phyloP scores from a whole-genome alignment of 805 yeast species.

The Candida orba region DNA sequence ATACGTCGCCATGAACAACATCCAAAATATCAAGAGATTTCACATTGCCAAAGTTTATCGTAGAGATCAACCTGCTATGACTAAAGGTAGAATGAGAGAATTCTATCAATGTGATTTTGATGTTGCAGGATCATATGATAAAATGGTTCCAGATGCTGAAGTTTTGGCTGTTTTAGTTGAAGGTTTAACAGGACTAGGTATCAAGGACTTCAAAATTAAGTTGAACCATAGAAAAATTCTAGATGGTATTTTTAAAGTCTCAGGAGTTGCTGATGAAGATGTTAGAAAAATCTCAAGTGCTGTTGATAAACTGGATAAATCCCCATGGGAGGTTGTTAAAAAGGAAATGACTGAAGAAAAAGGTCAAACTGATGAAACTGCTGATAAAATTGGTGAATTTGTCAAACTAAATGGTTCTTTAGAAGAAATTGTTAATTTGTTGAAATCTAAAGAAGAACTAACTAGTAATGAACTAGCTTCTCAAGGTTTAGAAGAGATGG shows the following conservation, averaged over 20 bases:
- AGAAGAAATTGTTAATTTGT: constrained; percentile 47
- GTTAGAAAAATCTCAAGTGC: constrained; percentile 91
- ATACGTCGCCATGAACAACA: constrained; percentile 91
- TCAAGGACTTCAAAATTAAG: constrained; percentile 83
- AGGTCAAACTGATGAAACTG: constrained; percentile 84
- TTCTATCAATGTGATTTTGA: constrained; percentile 99
- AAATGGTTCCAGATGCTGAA: constrained; percentile 97
- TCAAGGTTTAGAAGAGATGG: constrained; percentile 78
- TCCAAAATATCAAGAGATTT: constrained; percentile 83
- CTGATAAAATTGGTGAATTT: constrained; percentile 86
- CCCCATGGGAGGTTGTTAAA: constrained; percentile 92
- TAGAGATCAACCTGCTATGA: constrained; percentile 99
- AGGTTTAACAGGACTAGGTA: constrained; percentile 78
- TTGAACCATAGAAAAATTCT: constrained; percentile 91
- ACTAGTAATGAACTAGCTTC: constrained; percentile 64
- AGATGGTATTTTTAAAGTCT: constrained; percentile 91
- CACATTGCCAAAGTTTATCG: constrained; percentile 98
- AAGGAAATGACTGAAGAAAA: constrained; percentile 90
- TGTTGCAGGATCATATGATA: constrained; percentile 86
- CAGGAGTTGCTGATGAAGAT: constrained; percentile 92
- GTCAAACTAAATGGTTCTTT: constrained; percentile 81
- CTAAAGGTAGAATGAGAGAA: constrained; percentile 99
- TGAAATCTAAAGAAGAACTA: constrained; percentile 53
- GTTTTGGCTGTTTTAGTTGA: constrained; percentile 73
- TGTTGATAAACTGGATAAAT: constrained; percentile 92